Evolutionary conservation across 164 flowering plant species (phyloP).

Genomic region (Nelumbo lutea): DNA sequence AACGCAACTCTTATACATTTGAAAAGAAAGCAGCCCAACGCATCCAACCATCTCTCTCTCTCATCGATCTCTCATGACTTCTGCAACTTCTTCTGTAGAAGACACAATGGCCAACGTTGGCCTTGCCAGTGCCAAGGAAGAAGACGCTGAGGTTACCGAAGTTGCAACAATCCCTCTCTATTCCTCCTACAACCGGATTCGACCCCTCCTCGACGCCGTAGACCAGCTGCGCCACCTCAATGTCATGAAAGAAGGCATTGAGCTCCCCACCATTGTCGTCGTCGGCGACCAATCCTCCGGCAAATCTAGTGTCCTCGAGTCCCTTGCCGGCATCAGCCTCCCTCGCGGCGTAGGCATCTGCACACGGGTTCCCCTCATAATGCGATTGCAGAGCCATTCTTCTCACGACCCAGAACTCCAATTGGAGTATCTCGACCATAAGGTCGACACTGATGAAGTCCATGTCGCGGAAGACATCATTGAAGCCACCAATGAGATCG

Average conservation of each 20-base stretch:
- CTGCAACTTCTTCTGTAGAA: background rate
- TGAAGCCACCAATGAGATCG: background rate
- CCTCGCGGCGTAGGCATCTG: background rate
- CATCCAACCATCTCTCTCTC: background rate
- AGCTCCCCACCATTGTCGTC: slow-evolving; percentile 1
- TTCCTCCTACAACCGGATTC: slow-evolving; percentile 9
- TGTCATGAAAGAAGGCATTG: background rate
- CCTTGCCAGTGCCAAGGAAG: background rate
- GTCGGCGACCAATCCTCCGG: slow-evolving; percentile 10
- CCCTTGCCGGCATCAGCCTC: slow-evolving; percentile 1
- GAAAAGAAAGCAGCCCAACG: too few species aligned
- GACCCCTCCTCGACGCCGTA: slow-evolving; percentile 18
- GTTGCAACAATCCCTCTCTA: background rate
- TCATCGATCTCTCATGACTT: background rate
- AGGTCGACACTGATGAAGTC: background rate
- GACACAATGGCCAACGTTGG: background rate
- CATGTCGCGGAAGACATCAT: background rate
- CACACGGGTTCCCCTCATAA: background rate
- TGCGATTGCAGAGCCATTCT: background rate
- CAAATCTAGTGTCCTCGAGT: slow-evolving; percentile 5
- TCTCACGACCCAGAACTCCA: background rate
- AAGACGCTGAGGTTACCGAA: background rate
- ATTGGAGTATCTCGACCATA: background rate
- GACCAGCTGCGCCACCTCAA: slow-evolving; percentile 11
- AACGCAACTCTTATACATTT: too few species aligned